Conservation (phyloP, 2,329 filamentous ascomycete species). For the Clarireedia paspali region DNA sequence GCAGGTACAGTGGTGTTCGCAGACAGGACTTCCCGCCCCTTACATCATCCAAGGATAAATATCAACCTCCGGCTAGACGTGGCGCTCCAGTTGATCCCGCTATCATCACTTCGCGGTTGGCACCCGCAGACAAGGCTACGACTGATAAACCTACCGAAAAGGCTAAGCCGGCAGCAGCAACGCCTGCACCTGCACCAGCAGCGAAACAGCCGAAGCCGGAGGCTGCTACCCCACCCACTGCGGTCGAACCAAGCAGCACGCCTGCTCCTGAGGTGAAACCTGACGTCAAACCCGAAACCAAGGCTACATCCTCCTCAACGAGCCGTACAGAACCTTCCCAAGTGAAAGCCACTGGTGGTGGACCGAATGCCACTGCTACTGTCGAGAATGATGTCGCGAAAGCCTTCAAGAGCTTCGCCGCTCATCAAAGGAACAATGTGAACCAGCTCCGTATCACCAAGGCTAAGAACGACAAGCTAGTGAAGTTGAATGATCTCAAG, state of each 20-base stretch:
- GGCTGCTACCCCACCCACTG: constrained; percentile 24
- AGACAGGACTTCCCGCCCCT: constrained; percentile 68
- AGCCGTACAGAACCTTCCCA: constrained; percentile 28
- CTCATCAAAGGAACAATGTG: constrained; percentile 44
- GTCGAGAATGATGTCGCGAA: constrained; percentile 55
- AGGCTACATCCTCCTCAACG: constrained; percentile 27
- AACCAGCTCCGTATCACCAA: constrained; percentile 51
- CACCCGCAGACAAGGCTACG: constrained; percentile 36
- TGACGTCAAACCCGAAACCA: constrained; percentile 5
- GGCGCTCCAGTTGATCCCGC: constrained; percentile 69
- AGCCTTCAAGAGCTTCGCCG: constrained; percentile 58
- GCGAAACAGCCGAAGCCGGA: constrained; percentile 21
- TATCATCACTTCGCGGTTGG: constrained; percentile 80
- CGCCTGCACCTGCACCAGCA: constrained; percentile 17
- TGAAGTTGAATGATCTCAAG: constrained; percentile 89
- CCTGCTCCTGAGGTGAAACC: constrained; percentile 22
- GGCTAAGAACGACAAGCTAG: constrained; percentile 70
- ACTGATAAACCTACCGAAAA: constrained; percentile 24
- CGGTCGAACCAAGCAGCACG: constrained; percentile 21
- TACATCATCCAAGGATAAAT: constrained; percentile 53
- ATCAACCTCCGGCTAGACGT: constrained; percentile 83
- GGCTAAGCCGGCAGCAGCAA: constrained; percentile 11
- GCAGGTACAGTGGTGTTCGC: constrained; percentile 83
- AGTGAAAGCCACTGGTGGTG: constrained; percentile 25
- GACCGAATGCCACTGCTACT: constrained; percentile 49